A percentile compares a stretch with the other conserved stretches of the same genome.
phyloP scores from a whole-genome alignment of 768 basidiomycete genomes.

The Obba rivulosa region DNA sequence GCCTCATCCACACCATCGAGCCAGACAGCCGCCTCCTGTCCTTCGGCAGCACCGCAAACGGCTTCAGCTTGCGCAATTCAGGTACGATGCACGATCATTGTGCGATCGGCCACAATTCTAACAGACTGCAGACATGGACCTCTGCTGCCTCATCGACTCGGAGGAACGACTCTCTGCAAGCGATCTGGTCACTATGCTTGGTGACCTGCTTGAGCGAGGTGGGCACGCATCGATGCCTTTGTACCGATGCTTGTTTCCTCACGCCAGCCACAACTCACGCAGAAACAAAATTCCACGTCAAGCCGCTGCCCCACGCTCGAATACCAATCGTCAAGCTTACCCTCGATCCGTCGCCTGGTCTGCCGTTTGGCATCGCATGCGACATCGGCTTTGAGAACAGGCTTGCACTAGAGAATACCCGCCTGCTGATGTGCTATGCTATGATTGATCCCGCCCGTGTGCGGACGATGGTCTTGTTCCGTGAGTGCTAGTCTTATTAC shows the following conservation, averaged over 20 bases:
- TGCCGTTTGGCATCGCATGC: constrained; percentile 88
- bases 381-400: constrained; percentile 99
- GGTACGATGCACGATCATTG: constrained; percentile 38
- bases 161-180: constrained; percentile 72
- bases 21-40: constrained; percentile 86
- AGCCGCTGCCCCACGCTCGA: constrained; percentile 91
- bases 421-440: constrained; percentile 94
- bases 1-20: constrained; percentile 92
- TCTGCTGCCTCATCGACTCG: constrained; percentile 94
- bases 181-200: constrained; percentile 92
- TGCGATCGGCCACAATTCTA: background rate
- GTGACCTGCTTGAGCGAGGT: constrained; percentile 92
- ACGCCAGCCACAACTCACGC: constrained; percentile 2
- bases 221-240: constrained; percentile 22
- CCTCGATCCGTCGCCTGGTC: constrained; percentile 76
- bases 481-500: constrained; percentile 50
- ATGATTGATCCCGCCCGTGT: constrained; percentile 94
- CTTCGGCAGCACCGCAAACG: constrained; percentile 96
- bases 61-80: constrained; percentile 94
- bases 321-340: constrained; percentile 99
- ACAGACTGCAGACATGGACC: constrained; percentile 79
- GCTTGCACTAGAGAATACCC: constrained; percentile 94
- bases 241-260: too few relatives aligned
- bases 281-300: constrained; percentile 97
- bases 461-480: constrained; percentile 90